These are phyloP conservation scores for Fusarium palustre DNA, from an alignment of 2,329 filamentous ascomycete genomes.

Conservation along the genomic window DNA sequence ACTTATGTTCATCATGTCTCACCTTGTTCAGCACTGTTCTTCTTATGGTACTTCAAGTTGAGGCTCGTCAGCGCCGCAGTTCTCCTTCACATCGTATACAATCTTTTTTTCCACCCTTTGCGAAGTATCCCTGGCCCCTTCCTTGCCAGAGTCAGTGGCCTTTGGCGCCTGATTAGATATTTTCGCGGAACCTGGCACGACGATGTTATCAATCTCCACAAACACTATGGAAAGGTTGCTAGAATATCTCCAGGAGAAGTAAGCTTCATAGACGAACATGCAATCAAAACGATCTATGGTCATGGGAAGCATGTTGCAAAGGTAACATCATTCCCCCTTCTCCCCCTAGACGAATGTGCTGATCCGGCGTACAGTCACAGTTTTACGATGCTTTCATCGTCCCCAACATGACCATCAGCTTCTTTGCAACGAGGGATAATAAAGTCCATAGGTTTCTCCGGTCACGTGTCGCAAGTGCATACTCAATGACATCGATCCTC, in stretches of 20 bases:
- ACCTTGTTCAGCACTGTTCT: not conserved
- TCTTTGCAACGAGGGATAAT: constrained; percentile 16
- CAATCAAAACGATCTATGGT: constrained; percentile 6
- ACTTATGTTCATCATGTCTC: not conserved
- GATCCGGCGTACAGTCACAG: not conserved
- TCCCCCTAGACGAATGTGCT: accelerated
- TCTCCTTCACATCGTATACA: not conserved
- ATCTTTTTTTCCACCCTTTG: constrained; percentile 15
- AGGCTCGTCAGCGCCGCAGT: not conserved
- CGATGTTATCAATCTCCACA: constrained; percentile 9
- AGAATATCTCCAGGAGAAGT: constrained; percentile 24
- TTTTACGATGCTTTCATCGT: constrained; percentile 26
- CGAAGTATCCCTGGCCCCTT: constrained; percentile 6
- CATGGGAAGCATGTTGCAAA: constrained; percentile 22
- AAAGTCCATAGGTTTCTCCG: constrained; percentile 20
- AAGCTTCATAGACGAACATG: constrained; percentile 9
- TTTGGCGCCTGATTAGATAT: constrained; percentile 16
- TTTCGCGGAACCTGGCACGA: constrained; percentile 28
- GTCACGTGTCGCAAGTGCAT: constrained; percentile 16
- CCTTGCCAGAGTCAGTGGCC: not conserved
- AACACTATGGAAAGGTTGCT: constrained; percentile 19
- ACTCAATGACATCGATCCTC: constrained; percentile 28
- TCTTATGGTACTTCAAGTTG: not conserved
- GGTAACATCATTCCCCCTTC: not conserved
- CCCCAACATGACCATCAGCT: constrained; percentile 25